Evolutionary conservation across 148 eudicot genomes (phyloP).

Genomic region (Rhododendron ovatum): DNA sequence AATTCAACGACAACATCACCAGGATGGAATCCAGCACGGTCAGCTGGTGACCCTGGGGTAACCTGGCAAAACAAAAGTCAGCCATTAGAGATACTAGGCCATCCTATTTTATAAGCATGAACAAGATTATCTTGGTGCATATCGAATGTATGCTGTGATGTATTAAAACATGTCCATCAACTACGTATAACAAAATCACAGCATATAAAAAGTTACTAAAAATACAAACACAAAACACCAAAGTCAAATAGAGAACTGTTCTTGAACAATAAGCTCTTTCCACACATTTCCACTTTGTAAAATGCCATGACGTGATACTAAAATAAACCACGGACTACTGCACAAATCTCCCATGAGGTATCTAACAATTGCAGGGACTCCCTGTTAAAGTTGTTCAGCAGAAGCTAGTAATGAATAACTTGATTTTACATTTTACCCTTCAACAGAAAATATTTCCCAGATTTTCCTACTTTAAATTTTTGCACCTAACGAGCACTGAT

Average conservation of each 20-base stretch:
- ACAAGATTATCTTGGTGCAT: neutral
- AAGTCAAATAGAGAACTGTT: neutral
- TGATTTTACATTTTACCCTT: neutral
- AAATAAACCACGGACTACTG: neutral
- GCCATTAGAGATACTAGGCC: neutral
- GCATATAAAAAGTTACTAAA: neutral
- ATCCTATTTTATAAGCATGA: neutral
- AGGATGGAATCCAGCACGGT: slow-evolving; percentile 78
- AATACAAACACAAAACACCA: neutral
- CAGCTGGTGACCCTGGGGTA: slow-evolving; percentile 87
- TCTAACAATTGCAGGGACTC: neutral
- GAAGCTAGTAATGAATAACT: neutral
- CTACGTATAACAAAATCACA: neutral
- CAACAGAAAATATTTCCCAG: neutral
- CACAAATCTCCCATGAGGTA: neutral
- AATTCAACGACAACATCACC: slow-evolving; percentile 79
- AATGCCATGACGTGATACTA: neutral
- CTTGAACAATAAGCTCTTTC: neutral
- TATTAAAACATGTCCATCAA: neutral
- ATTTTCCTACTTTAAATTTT: neutral
- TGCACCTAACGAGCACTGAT: neutral
- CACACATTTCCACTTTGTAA: neutral
- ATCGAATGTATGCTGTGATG: neutral
- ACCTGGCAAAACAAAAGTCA: slow-evolving; percentile 40
- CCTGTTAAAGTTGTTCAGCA: neutral